Base-by-base conservation (phyloP, 306 rosid species). In the Rosa chinensis region DNA sequence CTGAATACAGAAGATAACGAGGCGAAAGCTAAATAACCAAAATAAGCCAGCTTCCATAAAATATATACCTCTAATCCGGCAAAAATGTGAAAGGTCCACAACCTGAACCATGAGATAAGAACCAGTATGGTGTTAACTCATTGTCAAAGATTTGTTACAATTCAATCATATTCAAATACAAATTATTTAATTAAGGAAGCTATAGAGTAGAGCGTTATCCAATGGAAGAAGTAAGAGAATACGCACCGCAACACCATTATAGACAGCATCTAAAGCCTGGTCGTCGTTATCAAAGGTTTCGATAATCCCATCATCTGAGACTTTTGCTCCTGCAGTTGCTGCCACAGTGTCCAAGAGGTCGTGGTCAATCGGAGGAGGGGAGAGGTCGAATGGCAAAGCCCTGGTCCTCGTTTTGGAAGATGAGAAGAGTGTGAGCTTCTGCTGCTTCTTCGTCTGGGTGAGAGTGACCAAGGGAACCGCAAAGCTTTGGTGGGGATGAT, bases 41-140 rank as follows among this genome's bases (percentile, higher is more conserved):
- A 1, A 32, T 32, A 2, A 32, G 37, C 37, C 3, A 2, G 37
- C 37, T 32, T 32, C 37, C 37, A 32, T 32, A 32, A 32, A n/a
- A n/a, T 69, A 83, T 16, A 81, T 90, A 94, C 98, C 98, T 91
- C 97, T 88, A 82, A 94, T 87, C 79, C 98, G 88, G 84, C 97
- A 97, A 74, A 88, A 94, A 86, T 94, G 97, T 72, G 98, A 94
- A 68, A 94, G 97, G 85, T 94, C 97, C 84, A 88, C 97, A 17
- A 92, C 97, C 98, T 92, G 88, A 21, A 58, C 63, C 76, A 89
- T 67, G 37, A 32, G 37, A 32, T 32, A 32, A 32, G 37, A 35
- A 74, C 66, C 63, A 58, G 63, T n/a, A 58, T 2, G 0, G 35
- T 21, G 32, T 58, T 58, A 23, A 18, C 8, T 53, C 23, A 53